Evolutionary conservation across 2,329 filamentous ascomycete genomes (phyloP).

Genomic region (Neofusicoccum cordaticola): DNA sequence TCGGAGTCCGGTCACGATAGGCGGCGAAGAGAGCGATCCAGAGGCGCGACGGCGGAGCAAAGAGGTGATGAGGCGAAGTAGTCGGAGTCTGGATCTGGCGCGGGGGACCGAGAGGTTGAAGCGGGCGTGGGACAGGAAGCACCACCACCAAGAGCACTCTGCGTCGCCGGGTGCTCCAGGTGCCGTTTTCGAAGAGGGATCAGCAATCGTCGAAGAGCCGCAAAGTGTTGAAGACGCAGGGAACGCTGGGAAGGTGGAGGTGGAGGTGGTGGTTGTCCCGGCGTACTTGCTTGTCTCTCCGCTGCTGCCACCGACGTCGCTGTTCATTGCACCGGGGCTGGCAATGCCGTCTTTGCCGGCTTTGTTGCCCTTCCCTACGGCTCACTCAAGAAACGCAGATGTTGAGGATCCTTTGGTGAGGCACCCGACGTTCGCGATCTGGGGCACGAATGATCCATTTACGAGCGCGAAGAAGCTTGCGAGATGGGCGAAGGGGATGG

Average conservation of each 20-base stretch:
- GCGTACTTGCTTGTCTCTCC: slow-evolving; percentile 49
- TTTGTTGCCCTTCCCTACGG: not conserved
- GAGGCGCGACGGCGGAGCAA: slow-evolving; percentile 33
- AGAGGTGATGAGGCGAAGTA: not conserved
- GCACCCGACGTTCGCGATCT: slow-evolving; percentile 62
- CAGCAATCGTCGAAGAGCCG: too few relatives aligned
- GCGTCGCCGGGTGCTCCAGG: too few relatives aligned
- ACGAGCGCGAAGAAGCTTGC: slow-evolving; percentile 63
- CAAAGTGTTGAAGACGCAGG: not conserved
- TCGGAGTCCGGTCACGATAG: slow-evolving; percentile 27
- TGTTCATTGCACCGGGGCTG: slow-evolving; percentile 30
- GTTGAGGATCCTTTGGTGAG: slow-evolving; percentile 2
- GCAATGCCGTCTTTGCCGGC: not conserved
- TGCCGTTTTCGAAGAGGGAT: too few relatives aligned
- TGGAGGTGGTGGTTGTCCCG: not conserved
- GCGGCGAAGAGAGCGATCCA: slow-evolving; percentile 47
- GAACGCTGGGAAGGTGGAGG: not conserved
- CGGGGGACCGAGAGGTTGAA: slow-evolving; percentile 5
- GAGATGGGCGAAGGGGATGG: slow-evolving; percentile 62
- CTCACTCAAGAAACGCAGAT: not conserved
- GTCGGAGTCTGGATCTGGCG: not conserved
- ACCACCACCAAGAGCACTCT: not conserved
- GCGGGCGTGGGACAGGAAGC: not conserved
- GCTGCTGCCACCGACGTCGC: slow-evolving; percentile 43
- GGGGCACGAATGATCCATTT: slow-evolving; percentile 73